phyloP scores from a whole-genome alignment of 1,139 yeast genomes.

The Petasospora fabianii region DNA sequence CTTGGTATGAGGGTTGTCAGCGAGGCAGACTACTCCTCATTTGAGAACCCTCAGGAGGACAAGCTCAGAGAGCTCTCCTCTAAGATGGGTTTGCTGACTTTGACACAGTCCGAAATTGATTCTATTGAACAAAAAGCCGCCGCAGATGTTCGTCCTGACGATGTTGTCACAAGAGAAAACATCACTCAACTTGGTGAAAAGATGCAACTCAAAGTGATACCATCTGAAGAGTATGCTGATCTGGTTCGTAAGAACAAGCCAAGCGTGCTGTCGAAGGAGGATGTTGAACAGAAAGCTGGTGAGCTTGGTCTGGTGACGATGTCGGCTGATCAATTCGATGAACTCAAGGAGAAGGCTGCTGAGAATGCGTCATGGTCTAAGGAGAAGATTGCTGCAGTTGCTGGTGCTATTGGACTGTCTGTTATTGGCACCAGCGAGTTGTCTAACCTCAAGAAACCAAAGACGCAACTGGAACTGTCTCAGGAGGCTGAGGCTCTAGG shows the following conservation, averaged over 20 bases:
- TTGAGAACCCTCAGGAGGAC: slow-evolving; percentile 12
- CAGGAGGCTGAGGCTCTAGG: slow-evolving; percentile 2
- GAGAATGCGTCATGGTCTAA: slow-evolving; percentile 5
- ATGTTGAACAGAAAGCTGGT: slow-evolving; percentile 3
- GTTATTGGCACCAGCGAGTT: slow-evolving; percentile 26
- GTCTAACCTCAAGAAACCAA: slow-evolving; percentile 2
- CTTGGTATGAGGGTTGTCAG: slow-evolving; percentile 16
- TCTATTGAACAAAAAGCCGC: slow-evolving; percentile 6
- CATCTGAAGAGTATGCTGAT: slow-evolving; percentile 1
- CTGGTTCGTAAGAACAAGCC: slow-evolving; percentile 8
- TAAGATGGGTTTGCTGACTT: slow-evolving; percentile 10
- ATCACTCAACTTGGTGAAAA: slow-evolving; percentile 9
- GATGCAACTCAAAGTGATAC: slow-evolving; percentile 13
- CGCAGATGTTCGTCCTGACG: slow-evolving; percentile 6
- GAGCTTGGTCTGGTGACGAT: slow-evolving; percentile 15
- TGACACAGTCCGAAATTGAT: slow-evolving; percentile 9
- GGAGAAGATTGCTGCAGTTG: slow-evolving; percentile 23
- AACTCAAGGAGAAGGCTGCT: slow-evolving; percentile 29
- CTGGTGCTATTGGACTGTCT: slow-evolving; percentile 35
- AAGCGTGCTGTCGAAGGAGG: slow-evolving; percentile 5
- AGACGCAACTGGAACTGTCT: slow-evolving; percentile 1
- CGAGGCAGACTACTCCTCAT: slow-evolving; percentile 6
- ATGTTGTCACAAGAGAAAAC: slow-evolving; percentile 9
- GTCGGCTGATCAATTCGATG: slow-evolving; percentile 20
- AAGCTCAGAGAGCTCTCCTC: slow-evolving; percentile 12